Base-by-base conservation (phyloP, 2,329 filamentous ascomycete genomes). In the Didymosphaeria variabile region DNA sequence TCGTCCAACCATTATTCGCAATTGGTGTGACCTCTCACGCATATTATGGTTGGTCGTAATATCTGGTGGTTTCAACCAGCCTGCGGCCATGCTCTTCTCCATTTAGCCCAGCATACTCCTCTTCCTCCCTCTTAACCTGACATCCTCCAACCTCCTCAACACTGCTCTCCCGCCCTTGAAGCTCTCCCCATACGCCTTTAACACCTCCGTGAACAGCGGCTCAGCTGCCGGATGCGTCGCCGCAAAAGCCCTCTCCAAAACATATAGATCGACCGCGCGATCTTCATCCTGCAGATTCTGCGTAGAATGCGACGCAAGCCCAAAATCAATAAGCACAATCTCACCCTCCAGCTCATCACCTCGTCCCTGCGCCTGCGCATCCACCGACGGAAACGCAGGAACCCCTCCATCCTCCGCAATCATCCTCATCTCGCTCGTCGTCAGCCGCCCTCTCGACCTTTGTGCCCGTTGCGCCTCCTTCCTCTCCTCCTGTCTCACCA, bases 211-310 rank as follows among this genome's bases (percentile, higher is more conserved):
- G 68, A 96, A 97, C 65, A 96, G 82, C 21, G 83, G 83, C 75
- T 97, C 92, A 0, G 93, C 92, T 54, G 89, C 87, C 0, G 95
- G 94, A 82, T 99, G 95, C 38, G 95, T 98, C 73, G 93, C 97
- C 23, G 90, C 91, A 83, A 98, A 98, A 1, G 95, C 95, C 56
- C 95, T 85, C 79, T 99, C 95, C 50, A 99, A 83, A 12, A 99
- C 95, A 78, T 99, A 99, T 57, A 99, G 79, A 82, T 99, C 95
- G 42, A 99, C 95, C 0, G 95, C 95, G 58, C 94, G 87, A 76
- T 99, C 95, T 80, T 99, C 95, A 58, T 97, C 94, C 66, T 91
- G 88, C 19, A 87, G 81, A 63, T 89, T 92, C 79, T 94, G 91
- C 68, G 87, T 90, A 15, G 94, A 93, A 21, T 56, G 52, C 10